These are phyloP conservation scores for Penicillium thymicola DNA, from an alignment of 2,329 filamentous ascomycete genomes.

Conservation along the genomic window DNA sequence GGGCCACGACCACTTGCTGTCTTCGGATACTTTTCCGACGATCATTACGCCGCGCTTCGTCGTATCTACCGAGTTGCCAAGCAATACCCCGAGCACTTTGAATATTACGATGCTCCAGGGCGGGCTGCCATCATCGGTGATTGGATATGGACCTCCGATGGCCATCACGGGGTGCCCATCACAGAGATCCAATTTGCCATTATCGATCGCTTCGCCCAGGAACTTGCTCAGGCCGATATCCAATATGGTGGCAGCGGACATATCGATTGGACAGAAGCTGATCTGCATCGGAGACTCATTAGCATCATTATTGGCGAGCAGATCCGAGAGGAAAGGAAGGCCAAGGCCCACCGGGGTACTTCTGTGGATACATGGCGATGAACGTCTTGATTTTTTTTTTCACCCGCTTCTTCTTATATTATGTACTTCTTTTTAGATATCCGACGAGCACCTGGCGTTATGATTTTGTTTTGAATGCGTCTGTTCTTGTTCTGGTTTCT, in stretches of 20 bases:
- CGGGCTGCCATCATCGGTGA: constrained; percentile 42
- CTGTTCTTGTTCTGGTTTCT: constrained; percentile 5
- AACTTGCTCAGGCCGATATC: constrained; percentile 35
- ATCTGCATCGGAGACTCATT: constrained; percentile 44
- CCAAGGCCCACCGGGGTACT: constrained; percentile 23
- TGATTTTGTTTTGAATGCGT: constrained; percentile 14
- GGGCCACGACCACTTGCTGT: constrained; percentile 29
- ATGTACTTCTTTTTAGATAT: constrained; percentile 7
- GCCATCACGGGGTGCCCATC: constrained; percentile 39
- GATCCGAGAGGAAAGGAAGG: constrained; percentile 41
- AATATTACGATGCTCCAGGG: constrained; percentile 34
- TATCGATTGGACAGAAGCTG: constrained; percentile 45
- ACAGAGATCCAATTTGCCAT: constrained; percentile 44
- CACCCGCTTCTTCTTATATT: constrained; percentile 8
- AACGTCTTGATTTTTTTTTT: constrained; percentile 13
- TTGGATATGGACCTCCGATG: constrained; percentile 44
- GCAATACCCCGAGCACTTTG: constrained; percentile 36
- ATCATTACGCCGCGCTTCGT: constrained; percentile 40
- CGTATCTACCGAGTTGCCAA: constrained; percentile 40
- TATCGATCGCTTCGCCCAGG: constrained; percentile 40
- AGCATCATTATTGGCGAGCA: constrained; percentile 49
- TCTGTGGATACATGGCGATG: constrained; percentile 30
- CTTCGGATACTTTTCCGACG: constrained; percentile 43
- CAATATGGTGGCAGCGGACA: constrained; percentile 37
- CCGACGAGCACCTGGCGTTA: constrained; percentile 12